Base-by-base conservation (phyloP, 2,329 filamentous ascomycete genomes). In the Aspergillus uvarum region DNA sequence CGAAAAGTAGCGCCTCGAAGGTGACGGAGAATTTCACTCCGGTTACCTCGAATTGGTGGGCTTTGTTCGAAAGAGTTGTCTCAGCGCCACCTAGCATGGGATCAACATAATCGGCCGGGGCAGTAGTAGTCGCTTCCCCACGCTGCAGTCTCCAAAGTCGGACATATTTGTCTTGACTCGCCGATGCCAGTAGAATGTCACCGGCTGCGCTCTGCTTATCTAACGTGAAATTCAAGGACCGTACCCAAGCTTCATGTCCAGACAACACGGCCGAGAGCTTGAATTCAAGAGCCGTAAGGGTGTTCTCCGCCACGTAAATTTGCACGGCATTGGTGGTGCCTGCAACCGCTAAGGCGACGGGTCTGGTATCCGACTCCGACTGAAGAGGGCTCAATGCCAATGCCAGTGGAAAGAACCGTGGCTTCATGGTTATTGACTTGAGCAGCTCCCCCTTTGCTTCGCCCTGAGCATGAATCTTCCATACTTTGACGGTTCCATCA, bases 161-260 rank as follows among this genome's bases (percentile, higher is more conserved):
- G 60, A 98, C 89, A 70, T 98, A 99, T 77, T 96, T 97, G 76
- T 99, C 95, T 75, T 99, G 95, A 72, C 94, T 98, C 22, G 93
- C 93, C 11, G 94, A 98, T 0, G 94, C 92, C 21, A 99, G 83
- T 22, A 98, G 77, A 4, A 96, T 73, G 72, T 97, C 93, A 55
- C 85, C 85, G 0, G 79, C 75, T 0, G 76, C 65, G 22, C 78
- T 77, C 2, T 79, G 72, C 14, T 76, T 83, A 70, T 95, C 90
- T 61, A 80, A 80, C 1, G 86, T 85, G 66, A 99, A 95, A 63
- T 88, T 88, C 12, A 99, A 81, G 14, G 92, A 94, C 51, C 94
- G 84, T 51, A 99, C 87, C 95, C 95, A 99, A 59, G 91, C 94
- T 76, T 99, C 95, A 70, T 99, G 95, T 3, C 95, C 95, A 0